Conservation (phyloP, 352 stramenopile genomes). For the Pythium oligandrum region DNA sequence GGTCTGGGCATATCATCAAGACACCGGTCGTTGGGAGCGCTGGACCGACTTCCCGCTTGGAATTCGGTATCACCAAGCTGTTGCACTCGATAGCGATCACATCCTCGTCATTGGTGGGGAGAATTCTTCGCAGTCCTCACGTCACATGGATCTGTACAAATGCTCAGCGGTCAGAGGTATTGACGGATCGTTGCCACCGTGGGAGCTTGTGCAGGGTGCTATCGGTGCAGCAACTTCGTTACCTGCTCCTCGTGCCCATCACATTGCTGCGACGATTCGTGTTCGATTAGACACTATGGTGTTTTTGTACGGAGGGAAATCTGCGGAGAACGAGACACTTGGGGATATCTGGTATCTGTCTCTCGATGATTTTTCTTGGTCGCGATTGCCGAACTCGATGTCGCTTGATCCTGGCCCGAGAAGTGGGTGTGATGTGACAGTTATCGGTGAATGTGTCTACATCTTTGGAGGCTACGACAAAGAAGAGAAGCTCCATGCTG, state of each 20-base stretch:
- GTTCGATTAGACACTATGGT: slow-evolving; percentile 75
- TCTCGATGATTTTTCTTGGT: slow-evolving; percentile 79
- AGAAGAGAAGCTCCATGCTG: slow-evolving; percentile 68
- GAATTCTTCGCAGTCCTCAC: slow-evolving; percentile 54
- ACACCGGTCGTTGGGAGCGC: slow-evolving; percentile 54
- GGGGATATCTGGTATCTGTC: slow-evolving; percentile 83
- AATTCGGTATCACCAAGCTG: slow-evolving; percentile 74
- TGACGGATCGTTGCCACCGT: slow-evolving; percentile 66
- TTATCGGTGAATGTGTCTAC: slow-evolving; percentile 82
- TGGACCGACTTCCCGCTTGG: slow-evolving; percentile 81
- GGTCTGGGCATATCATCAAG: slow-evolving; percentile 64
- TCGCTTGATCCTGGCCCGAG: slow-evolving; percentile 73
- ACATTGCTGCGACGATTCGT: slow-evolving; percentile 57
- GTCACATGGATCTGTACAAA: slow-evolving; percentile 85
- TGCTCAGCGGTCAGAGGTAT: slow-evolving; percentile 47
- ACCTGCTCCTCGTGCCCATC: slow-evolving; percentile 59
- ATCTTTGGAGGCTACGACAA: slow-evolving; percentile 80
- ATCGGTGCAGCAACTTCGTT: slow-evolving; percentile 61
- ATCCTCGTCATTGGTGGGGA: slow-evolving; percentile 84
- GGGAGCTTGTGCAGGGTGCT: slow-evolving; percentile 69
- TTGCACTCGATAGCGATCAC: slow-evolving; percentile 62
- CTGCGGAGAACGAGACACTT: slow-evolving; percentile 61
- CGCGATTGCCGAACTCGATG: slow-evolving; percentile 59
- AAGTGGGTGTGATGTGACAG: slow-evolving; percentile 54
- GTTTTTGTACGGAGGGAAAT: slow-evolving; percentile 81